Conservation (phyloP, 352 stramenopile genomes). For the Pythium folliculosum region DNA sequence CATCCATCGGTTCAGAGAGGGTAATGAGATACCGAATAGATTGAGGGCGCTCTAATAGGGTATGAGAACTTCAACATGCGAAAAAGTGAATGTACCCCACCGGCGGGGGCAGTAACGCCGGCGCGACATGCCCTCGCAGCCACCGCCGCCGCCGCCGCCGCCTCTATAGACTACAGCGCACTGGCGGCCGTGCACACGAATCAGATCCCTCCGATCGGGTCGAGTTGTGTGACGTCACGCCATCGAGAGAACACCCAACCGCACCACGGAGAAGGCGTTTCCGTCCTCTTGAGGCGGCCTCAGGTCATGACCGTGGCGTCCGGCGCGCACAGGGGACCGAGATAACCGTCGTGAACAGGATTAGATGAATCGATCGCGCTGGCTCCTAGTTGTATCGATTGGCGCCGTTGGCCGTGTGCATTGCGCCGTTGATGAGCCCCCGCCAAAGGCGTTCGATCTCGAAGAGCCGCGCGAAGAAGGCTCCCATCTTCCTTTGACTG, state of each 20-base stretch:
- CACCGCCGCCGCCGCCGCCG: no score
- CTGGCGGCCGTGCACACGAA: no score
- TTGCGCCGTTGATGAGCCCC: not conserved
- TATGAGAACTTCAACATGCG: slow-evolving; percentile 20
- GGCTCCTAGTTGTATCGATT: no score
- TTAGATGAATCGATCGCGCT: no score
- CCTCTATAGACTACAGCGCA: not conserved
- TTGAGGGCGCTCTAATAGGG: slow-evolving; percentile 12
- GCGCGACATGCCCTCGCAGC: not conserved
- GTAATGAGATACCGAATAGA: not conserved
- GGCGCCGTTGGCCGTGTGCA: no score
- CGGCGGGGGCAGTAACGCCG: not conserved
- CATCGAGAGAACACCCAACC: not conserved
- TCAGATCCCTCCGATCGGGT: no score
- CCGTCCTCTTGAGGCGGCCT: no score
- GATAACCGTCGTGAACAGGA: no score
- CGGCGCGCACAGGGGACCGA: no score
- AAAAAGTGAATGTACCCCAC: not conserved
- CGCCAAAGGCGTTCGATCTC: not conserved
- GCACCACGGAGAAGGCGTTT: not conserved
- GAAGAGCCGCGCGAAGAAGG: not conserved
- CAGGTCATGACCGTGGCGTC: no score
- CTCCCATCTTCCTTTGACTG: slow-evolving; percentile 2
- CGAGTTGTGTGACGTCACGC: not conserved
- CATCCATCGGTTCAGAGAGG: not conserved